These are phyloP conservation scores for Gracilaria domingensis DNA, from an alignment of 23 red algal genomes.

Conservation along the genomic window DNA sequence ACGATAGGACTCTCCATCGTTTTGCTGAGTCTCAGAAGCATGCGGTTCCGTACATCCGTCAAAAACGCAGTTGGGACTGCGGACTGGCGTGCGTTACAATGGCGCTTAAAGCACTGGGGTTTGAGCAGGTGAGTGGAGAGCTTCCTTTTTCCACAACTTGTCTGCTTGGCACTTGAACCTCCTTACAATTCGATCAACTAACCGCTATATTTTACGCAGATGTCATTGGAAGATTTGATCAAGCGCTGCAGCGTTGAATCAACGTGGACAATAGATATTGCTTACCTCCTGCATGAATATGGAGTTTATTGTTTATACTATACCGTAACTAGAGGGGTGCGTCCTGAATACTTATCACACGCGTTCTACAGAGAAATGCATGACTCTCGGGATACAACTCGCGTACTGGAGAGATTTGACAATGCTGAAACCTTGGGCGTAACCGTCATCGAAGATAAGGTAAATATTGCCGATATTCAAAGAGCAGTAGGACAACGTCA, in stretches of 20 bases:
- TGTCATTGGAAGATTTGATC: constrained; percentile 40
- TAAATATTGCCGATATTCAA: constrained; percentile 53
- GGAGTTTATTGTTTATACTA: constrained; percentile 58
- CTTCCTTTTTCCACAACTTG: not conserved
- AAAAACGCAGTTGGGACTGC: constrained; percentile 89
- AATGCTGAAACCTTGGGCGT: constrained; percentile 61
- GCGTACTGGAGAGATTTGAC: constrained; percentile 69
- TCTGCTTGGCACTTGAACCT: not conserved
- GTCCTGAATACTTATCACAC: constrained; percentile 70
- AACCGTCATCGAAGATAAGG: constrained; percentile 27
- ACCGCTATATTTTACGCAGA: not conserved
- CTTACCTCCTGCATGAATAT: constrained; percentile 64
- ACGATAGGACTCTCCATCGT: not conserved
- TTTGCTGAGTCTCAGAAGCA: constrained; percentile 42
- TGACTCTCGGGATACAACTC: constrained; percentile 52
- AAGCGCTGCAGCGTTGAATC: constrained; percentile 25
- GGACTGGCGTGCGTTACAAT: constrained; percentile 90
- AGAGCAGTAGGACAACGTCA: constrained; percentile 6
- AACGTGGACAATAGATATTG: constrained; percentile 96
- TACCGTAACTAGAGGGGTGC: constrained; percentile 77
- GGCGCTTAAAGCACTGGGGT: constrained; percentile 58
- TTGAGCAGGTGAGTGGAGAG: constrained; percentile 14
- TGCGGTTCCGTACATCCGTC: constrained; percentile 66
- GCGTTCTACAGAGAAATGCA: constrained; percentile 82
- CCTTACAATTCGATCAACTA: not conserved